phyloP scores from a whole-genome alignment of 2,329 filamentous ascomycete genomes.

The Colletotrichum sp. region DNA sequence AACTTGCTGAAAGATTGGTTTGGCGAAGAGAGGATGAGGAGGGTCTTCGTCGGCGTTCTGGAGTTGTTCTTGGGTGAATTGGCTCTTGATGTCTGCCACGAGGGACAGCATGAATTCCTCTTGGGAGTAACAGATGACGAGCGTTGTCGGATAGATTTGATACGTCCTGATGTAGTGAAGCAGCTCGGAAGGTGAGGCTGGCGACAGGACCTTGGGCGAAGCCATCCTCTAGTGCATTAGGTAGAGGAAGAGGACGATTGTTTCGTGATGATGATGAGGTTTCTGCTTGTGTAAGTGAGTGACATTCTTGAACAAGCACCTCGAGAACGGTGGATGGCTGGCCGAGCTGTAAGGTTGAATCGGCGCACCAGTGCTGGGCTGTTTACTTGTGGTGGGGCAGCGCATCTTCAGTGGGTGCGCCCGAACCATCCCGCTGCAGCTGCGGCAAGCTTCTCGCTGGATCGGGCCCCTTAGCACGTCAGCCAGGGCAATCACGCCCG shows the following conservation, averaged over 20 bases:
- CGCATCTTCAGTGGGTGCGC: background rate
- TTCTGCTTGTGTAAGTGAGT: background rate
- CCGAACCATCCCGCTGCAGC: background rate
- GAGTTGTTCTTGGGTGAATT: background rate
- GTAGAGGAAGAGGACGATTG: background rate
- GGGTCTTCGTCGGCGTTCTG: background rate
- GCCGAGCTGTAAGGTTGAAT: background rate
- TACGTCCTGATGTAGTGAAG: constrained; percentile 67
- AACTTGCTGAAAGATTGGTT: constrained; percentile 73
- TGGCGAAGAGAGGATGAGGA: constrained; percentile 51
- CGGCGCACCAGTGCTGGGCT: background rate
- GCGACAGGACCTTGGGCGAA: constrained; percentile 52
- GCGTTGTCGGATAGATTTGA: constrained; percentile 62
- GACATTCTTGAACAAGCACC: background rate
- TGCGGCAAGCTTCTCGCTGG: background rate
- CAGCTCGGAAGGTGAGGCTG: constrained; percentile 64
- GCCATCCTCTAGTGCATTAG: background rate
- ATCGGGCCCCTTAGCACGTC: background rate
- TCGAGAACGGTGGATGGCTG: background rate
- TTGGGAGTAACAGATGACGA: constrained; percentile 74
- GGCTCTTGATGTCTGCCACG: constrained; percentile 42
- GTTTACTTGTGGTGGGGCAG: background rate
- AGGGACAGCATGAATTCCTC: constrained; percentile 69
- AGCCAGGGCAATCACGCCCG: background rate
- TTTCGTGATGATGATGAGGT: background rate